Evolutionary conservation across 1,139 yeast genomes (phyloP), one percentile per base, ranked within the genome.

Genomic region (Diutina siamensis): DNA sequence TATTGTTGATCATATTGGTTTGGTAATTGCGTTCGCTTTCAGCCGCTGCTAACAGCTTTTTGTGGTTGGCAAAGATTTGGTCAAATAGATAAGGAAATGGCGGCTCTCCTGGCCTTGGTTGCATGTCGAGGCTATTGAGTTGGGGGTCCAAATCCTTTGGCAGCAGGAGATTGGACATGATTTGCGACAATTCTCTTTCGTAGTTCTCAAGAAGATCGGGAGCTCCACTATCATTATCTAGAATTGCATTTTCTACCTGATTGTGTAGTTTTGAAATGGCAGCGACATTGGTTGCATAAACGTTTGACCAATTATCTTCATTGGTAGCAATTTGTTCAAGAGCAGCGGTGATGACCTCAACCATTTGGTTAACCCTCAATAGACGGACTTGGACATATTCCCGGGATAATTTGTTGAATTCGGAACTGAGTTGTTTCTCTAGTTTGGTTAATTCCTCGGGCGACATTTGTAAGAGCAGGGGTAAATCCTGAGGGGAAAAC

Each of bases 241-340:
- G 50, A 12, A 62, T 55, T 28, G 58, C 49, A 47, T 62, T 62
- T 50, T 69, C 74, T n/a, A 64, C 59, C 46, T 60, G 62, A 46
- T 59, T 58, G 48, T 58, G 62, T 38, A 69, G 59, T 40, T 55
- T 56, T 41, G 62, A 58, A 34, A 70, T 63, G 27, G 66, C 58
- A 40, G 63, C 67, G n/a, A 62, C 53, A 51, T 68, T 72, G 47
- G 58, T 61, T 34, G 54, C 55, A 51, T 57, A 65, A 9, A 65
- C 57, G 44, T 61, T 59, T 22, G 55, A 51, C 75, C 76, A 71
- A 32, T 57, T 55, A 44, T 58, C 57, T 33, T 67, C 71, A 48
- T 63, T 62, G 8, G 61, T 60, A 17, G 51, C 55, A 18, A 64
- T 55, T 31, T 53, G 46, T 45, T 63, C 57, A 19, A 68, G 57